These are phyloP conservation scores for Apodospora peruviana DNA, from an alignment of 495 filamentous ascomycete genomes.

Conservation along the genomic window DNA sequence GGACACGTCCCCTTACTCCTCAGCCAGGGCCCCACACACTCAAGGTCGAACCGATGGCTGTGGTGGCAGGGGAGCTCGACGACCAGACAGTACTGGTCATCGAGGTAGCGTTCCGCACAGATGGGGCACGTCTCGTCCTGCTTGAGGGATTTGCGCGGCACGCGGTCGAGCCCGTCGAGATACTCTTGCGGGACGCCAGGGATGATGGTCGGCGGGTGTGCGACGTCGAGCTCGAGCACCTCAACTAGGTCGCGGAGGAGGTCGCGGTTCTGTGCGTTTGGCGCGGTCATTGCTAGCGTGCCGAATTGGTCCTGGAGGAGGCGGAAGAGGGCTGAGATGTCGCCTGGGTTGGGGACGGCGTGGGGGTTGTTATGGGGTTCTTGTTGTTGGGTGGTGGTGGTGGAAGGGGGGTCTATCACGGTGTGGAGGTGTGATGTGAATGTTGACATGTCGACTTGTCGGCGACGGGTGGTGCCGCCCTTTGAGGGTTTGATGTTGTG, in stretches of 20 bases:
- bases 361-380: conserved; percentile 51
- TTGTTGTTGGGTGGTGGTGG: conserved; percentile 18
- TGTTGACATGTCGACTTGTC: conserved; percentile 77
- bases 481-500: conserved; percentile 60
- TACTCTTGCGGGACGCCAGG: conserved; percentile 75
- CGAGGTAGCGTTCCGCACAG: conserved; percentile 75
- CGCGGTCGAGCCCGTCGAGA: conserved; percentile 74
- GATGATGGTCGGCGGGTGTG: conserved; percentile 60
- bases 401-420: conserved; percentile 41
- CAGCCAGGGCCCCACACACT: conserved; percentile 93
- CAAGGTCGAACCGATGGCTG: conserved; percentile 81
- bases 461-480: conserved; percentile 34
- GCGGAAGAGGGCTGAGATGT: conserved; percentile 58
- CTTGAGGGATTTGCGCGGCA: conserved; percentile 64
- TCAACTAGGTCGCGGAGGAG: conserved; percentile 57
- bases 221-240: conserved; percentile 55
- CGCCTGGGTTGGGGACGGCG: conserved; percentile 65
- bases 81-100: conserved; percentile 75
- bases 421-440: conserved; percentile 76
- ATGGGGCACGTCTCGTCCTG: conserved; percentile 73
- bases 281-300: conserved; percentile 37
- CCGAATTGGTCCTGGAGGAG: conserved; percentile 47
- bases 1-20: conserved; percentile 85
- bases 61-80: conserved; percentile 81
- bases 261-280: conserved; percentile 57